A percentile compares a stretch with the other conserved stretches of the same genome.
Conservation (phyloP, 2,329 filamentous ascomycete species). For the Botrytis paeoniae region DNA sequence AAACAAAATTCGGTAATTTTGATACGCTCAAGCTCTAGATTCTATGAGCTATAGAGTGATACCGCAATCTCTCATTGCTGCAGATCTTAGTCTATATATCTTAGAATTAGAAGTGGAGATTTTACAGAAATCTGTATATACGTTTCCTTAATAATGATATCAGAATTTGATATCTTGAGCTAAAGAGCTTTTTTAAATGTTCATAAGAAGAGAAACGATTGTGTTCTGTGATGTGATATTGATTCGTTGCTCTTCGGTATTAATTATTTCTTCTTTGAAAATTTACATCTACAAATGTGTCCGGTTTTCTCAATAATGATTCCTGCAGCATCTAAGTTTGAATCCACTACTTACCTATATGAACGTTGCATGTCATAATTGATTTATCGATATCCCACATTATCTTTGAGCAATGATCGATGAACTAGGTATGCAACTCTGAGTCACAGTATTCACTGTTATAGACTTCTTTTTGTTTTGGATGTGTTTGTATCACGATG, state of each 20-base stretch:
- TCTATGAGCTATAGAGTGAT: fast-evolving
- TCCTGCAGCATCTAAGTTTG: too few relatives aligned
- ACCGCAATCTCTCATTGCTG: too few relatives aligned
- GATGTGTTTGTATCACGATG: too few relatives aligned
- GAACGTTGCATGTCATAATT: too few relatives aligned
- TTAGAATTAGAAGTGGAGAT: too few relatives aligned
- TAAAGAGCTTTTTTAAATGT: too few relatives aligned
- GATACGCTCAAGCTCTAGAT: background rate
- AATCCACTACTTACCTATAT: too few relatives aligned
- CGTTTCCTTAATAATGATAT: too few relatives aligned
- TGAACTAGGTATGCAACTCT: background rate
- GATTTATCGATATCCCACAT: background rate
- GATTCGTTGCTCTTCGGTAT: background rate
- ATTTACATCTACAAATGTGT: background rate
- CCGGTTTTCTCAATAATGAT: too few relatives aligned
- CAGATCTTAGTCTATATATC: too few relatives aligned
- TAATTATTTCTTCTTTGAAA: fast-evolving
- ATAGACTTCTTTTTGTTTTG: background rate
- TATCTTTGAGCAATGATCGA: background rate
- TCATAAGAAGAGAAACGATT: background rate
- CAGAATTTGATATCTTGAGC: too few relatives aligned
- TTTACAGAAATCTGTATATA: too few relatives aligned
- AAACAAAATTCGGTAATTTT: fast-evolving
- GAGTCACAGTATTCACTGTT: background rate
- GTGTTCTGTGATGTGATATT: background rate